Percentiles rank a stretch among this genome's conserved stretches.
These are phyloP conservation scores for Penicillium decumbens DNA, from an alignment of 2,329 filamentous ascomycete species.

Conservation along the genomic window DNA sequence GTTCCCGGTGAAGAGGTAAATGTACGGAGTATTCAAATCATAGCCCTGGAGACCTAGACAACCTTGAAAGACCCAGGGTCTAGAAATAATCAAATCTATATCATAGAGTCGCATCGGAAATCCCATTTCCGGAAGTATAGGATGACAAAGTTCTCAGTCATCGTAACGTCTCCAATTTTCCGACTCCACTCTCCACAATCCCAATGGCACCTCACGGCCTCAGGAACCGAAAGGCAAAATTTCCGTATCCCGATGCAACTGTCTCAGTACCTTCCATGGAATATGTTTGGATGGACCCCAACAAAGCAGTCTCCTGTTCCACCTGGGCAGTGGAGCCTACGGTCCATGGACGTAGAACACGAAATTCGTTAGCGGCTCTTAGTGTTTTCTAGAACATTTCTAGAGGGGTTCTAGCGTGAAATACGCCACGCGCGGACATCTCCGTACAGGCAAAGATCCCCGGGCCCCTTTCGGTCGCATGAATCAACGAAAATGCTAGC, in stretches of 20 bases:
- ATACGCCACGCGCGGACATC: constrained; percentile 13
- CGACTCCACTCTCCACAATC: neutral
- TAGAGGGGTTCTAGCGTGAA: constrained; percentile 30
- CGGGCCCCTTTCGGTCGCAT: neutral
- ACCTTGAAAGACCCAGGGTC: too few species aligned
- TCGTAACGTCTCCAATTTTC: neutral
- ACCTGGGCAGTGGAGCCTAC: neutral
- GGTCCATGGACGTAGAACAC: neutral
- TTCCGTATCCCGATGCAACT: neutral
- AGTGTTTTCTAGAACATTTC: constrained; percentile 31
- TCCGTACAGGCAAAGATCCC: neutral
- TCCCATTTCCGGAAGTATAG: too few species aligned
- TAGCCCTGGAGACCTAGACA: too few species aligned
- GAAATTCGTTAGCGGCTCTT: constrained; percentile 14
- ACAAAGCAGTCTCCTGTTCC: constrained; percentile 4
- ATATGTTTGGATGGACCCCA: neutral
- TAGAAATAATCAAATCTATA: too few species aligned
- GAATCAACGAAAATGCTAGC: neutral
- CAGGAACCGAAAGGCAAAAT: constrained; percentile 7
- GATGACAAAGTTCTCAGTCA: too few species aligned
- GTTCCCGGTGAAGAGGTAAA: neutral
- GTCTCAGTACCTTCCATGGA: neutral
- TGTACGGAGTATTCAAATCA: too few species aligned
- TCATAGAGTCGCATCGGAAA: too few species aligned
- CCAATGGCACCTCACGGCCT: neutral